A percentile compares a stretch with the other conserved stretches of the same genome.
phyloP scores from a whole-genome alignment of 1,139 yeast species.

The Debaryomyces sp. region DNA sequence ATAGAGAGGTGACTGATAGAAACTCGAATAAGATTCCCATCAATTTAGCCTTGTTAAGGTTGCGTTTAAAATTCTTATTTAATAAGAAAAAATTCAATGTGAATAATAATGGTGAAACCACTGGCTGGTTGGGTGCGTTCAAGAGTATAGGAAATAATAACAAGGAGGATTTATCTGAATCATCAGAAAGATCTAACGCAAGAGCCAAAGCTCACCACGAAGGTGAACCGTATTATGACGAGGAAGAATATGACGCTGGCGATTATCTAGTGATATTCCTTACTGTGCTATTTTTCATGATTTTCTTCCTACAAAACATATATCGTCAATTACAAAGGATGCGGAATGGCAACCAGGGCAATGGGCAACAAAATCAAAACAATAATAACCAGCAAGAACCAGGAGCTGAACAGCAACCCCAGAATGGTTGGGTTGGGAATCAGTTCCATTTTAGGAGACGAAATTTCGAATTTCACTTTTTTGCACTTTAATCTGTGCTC shows the following conservation, averaged over 20 bases:
- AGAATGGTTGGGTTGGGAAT: conserved; percentile 17
- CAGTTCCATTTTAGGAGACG: conserved; percentile 28
- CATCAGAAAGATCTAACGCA: conserved; percentile 15
- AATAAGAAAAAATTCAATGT: conserved; percentile 20
- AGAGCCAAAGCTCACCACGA: conserved; percentile 43
- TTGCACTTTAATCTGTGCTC: conserved; percentile 29
- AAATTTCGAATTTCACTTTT: conserved; percentile 41
- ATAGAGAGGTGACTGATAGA: conserved; percentile 16
- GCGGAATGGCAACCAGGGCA: conserved; percentile 16
- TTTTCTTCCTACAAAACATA: conserved; percentile 32
- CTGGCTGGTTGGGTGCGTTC: conserved; percentile 43
- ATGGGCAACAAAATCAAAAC: conserved; percentile 10
- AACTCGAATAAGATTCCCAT: conserved; percentile 29
- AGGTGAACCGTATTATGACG: conserved; percentile 23
- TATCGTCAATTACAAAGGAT: conserved; percentile 30
- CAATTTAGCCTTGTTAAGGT: conserved; percentile 40
- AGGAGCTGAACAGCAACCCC: conserved; percentile 10
- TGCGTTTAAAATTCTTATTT: conserved; percentile 41
- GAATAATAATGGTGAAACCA: conserved; percentile 19
- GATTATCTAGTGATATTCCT: conserved; percentile 39
- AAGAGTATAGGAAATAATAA: conserved; percentile 28
- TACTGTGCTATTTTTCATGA: conserved; percentile 31
- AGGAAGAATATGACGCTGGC: conserved; percentile 30
- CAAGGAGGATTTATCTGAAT: conserved; percentile 13
- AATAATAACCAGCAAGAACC: conserved; percentile 7